Evolutionary conservation across 2,329 filamentous ascomycete genomes (phyloP).

Genomic region (Arachnomyces sp.): DNA sequence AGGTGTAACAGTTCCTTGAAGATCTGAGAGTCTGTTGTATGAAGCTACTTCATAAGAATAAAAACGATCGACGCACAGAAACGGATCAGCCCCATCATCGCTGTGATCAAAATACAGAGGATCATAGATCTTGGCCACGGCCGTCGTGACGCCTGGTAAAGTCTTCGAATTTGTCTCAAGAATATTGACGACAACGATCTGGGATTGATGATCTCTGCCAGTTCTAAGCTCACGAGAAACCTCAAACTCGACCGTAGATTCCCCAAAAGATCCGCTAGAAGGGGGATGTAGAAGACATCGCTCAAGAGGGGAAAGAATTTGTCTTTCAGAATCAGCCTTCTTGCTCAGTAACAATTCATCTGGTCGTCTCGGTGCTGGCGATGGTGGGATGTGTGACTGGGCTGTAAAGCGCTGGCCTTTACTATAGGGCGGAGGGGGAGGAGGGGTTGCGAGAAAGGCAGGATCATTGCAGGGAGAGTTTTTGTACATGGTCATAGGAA

Average conservation of each 20-base stretch:
- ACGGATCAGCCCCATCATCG: conserved; percentile 1
- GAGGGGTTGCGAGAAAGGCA: too few relatives aligned
- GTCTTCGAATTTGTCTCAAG: background rate
- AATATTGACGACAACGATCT: conserved; percentile 7
- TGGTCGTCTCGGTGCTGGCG: background rate
- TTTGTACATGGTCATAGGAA: too few relatives aligned
- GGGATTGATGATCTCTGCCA: background rate
- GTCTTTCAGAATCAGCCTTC: background rate
- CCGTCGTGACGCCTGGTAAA: background rate
- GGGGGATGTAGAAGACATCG: conserved; percentile 6
- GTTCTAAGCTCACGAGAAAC: background rate
- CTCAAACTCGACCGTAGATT: background rate
- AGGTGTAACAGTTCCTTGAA: conserved; percentile 3
- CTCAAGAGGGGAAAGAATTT: background rate
- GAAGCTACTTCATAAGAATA: conserved; percentile 4
- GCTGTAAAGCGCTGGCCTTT: conserved; percentile 3
- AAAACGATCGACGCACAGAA: background rate
- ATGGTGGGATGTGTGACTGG: conserved; percentile 3
- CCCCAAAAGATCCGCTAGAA: background rate
- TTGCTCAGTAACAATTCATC: background rate
- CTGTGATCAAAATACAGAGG: conserved; percentile 6
- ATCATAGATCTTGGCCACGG: conserved; percentile 7
- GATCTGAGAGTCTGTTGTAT: conserved; percentile 4
- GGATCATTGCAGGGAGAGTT: too few relatives aligned
- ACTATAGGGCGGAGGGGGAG: conserved; percentile 2